Base-by-base conservation (phyloP, 2,329 filamentous ascomycete genomes). In the Fusarium lyarnte region DNA sequence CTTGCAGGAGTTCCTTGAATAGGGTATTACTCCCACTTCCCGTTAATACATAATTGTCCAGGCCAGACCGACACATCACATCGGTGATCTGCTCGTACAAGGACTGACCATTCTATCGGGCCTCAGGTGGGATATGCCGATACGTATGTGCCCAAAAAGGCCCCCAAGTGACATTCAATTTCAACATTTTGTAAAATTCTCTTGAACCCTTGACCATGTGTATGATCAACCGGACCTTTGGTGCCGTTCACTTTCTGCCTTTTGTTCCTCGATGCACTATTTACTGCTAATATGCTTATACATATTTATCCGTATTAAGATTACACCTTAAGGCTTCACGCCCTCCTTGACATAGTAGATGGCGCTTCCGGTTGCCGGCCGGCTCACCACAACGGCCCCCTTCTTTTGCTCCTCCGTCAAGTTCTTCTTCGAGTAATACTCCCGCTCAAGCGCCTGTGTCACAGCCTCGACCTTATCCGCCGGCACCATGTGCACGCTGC, bases 401-500 rank as follows among this genome's bases (percentile, higher is more conserved):
- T 89, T 87, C 78, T 92, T 85, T 83, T 94, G 93, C 83, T 96
- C 93, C 27, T 89, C 87, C 1, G 86, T 92, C 69, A 91, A 77
- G 10, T 85, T 79, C 74, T 88, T 87, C 84, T 92, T 92, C 62
- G 87, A 84, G 81, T 97, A 98, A 81, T 98, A 99, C 79, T 94
- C 90, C 70, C 88, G 87, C 77, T 93, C 89, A 88, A 96, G 90
- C 9, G 93, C 93, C 77, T 89, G 86, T 80, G 89, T 94, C 27
- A 99, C 93, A 31, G 85, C 89, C 9, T 92, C 90, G 1, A 98
- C 92, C 82, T 92, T 95, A 77, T 94, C 89, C 64, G 90, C 93
- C 0, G 95, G 93, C 58, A 98, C 92, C 63, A 99, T 87, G 84
- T 99, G 96, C 64, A 99, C 95, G 68, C 90, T 96, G 84, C 96